Conservation (phyloP, 805 yeast genomes). For the Saccharomycopsis fermentans region DNA sequence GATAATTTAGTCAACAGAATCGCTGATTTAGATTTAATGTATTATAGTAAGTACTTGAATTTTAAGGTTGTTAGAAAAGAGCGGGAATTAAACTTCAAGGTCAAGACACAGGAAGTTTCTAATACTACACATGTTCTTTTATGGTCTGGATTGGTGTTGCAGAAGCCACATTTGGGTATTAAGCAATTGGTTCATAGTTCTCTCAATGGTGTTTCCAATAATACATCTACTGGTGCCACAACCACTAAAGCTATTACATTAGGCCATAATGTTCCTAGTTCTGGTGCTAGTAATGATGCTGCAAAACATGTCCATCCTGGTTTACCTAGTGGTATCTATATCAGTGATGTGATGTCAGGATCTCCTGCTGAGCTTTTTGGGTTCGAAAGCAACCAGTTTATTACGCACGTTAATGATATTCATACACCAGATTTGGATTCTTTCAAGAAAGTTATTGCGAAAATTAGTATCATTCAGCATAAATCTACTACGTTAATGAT, state of each 20-base stretch:
- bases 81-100: slow-evolving; percentile 18
- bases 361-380: slow-evolving; percentile 19
- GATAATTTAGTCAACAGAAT: slow-evolving; percentile 17
- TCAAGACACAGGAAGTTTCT: slow-evolving; percentile 18
- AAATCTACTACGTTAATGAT: slow-evolving; percentile 18
- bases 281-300: slow-evolving; percentile 6
- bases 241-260: slow-evolving; percentile 17
- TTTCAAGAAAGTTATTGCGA: slow-evolving; percentile 19
- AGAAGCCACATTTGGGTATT: slow-evolving; percentile 18
- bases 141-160: slow-evolving; percentile 19
- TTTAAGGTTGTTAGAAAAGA: slow-evolving; percentile 19
- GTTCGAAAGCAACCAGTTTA: slow-evolving; percentile 16
- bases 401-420: slow-evolving; percentile 20
- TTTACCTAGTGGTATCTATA: slow-evolving; percentile 18
- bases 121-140: slow-evolving; percentile 18
- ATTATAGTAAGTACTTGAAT: slow-evolving; percentile 16
- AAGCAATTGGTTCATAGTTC: slow-evolving; percentile 19
- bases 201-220: slow-evolving; percentile 17
- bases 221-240: slow-evolving; percentile 18
- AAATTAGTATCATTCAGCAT: slow-evolving; percentile 19
- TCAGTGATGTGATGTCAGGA: slow-evolving; percentile 18
- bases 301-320: slow-evolving; percentile 19
- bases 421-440: slow-evolving; percentile 19
- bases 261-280: slow-evolving; percentile 7
- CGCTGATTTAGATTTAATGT: slow-evolving; percentile 20